Percentiles rank a stretch among this genome's conserved stretches.
phyloP scores from a whole-genome alignment of 805 yeast genomes.

The Blastobotrys peoriensis region DNA sequence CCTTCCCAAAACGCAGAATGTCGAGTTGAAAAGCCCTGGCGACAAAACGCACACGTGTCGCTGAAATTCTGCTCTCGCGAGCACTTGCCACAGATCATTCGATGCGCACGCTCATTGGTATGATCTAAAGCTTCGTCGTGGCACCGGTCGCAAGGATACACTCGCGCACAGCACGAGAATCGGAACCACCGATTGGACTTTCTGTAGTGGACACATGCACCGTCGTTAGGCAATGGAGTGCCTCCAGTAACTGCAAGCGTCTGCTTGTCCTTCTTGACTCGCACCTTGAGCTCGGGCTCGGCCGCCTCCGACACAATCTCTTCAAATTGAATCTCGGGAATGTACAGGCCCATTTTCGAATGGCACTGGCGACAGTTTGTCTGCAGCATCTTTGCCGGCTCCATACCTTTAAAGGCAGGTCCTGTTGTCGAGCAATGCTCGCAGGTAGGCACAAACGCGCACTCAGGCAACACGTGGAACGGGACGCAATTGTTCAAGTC shows the following conservation, averaged over 20 bases:
- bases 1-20: slow-evolving; percentile 41
- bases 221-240: slow-evolving; percentile 34
- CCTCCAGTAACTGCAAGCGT: slow-evolving; percentile 32
- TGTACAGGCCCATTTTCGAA: slow-evolving; percentile 27
- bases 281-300: slow-evolving; percentile 15
- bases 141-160: slow-evolving; percentile 38
- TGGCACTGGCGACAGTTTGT: slow-evolving; percentile 34
- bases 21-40: slow-evolving; percentile 30
- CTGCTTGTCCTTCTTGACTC: slow-evolving; percentile 19
- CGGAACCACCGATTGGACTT: slow-evolving; percentile 39
- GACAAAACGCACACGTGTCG: slow-evolving; percentile 32
- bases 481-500: slow-evolving; percentile 35
- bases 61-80: slow-evolving; percentile 36
- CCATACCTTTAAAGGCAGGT: slow-evolving; percentile 26
- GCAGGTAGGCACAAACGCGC: slow-evolving; percentile 32
- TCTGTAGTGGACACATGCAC: slow-evolving; percentile 36
- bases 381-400: slow-evolving; percentile 28
- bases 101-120: slow-evolving; percentile 31
- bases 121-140: slow-evolving; percentile 35
- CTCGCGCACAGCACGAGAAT: slow-evolving; percentile 37
- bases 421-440: slow-evolving; percentile 27
- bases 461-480: slow-evolving; percentile 31
- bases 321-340: slow-evolving; percentile 31
- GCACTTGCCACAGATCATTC: slow-evolving; percentile 39
- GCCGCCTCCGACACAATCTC: slow-evolving; percentile 25